Conservation (phyloP, 768 basidiomycete genomes). For the Leccinum aurantiacum region DNA sequence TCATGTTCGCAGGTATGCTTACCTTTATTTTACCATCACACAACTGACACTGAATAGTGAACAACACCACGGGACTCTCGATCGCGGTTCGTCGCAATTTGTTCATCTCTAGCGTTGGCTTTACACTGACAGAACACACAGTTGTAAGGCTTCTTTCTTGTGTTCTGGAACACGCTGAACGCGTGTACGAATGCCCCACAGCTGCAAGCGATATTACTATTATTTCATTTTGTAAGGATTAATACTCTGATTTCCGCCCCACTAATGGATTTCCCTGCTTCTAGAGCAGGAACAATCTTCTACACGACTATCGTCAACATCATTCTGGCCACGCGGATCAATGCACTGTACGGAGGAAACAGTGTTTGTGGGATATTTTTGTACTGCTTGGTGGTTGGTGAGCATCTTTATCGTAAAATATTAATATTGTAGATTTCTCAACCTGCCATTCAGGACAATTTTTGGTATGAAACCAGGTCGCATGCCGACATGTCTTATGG, state of each 20-base stretch:
- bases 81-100: conserved; percentile 11
- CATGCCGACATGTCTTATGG: neutral
- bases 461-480: conserved; percentile 10
- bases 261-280: neutral
- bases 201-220: conserved; percentile 25
- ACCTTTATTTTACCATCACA: neutral
- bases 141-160: conserved; percentile 18
- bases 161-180: neutral
- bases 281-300: conserved; percentile 21
- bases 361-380: conserved; percentile 5
- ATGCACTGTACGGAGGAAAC: conserved; percentile 14
- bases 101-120: neutral
- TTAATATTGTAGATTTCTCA: neutral
- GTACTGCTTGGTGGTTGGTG: conserved; percentile 19
- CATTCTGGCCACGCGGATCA: conserved; percentile 20
- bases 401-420: neutral
- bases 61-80: conserved; percentile 22
- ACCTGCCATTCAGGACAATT: conserved; percentile 13
- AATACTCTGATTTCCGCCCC: no score
- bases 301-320: conserved; percentile 23
- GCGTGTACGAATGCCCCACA: neutral
- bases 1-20: conserved; percentile 18
- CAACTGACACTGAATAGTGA: conserved; percentile 13
- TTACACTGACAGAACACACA: conserved; percentile 1
- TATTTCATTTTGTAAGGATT: conserved; percentile 22